Base-by-base conservation (phyloP, 441 rosid species). In the Rhodomyrtus psidioides region DNA sequence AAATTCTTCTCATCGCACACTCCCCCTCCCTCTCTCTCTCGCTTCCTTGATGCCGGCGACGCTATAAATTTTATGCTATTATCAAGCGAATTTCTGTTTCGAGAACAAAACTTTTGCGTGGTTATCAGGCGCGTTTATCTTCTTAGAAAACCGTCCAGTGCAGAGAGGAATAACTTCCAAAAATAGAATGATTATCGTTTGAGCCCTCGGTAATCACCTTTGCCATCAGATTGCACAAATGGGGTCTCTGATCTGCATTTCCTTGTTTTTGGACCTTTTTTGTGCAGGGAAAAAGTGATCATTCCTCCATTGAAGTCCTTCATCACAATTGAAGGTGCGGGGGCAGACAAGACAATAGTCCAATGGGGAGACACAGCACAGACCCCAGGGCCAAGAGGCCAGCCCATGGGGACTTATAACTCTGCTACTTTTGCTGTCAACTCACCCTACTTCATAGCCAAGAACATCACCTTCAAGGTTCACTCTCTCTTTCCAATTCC, bases 291-390 rank as follows among this genome's bases (percentile, higher is more conserved):
- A 87, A 97, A 97, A 85, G 99, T 97, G 34, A 94, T n/a, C 65
- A 94, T 97, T 88, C 94, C 99, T 1, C 92, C 92, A 87, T 89
- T 95, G 88, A 97, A 97, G 88, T 93, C 98, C 53, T 97, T 90
- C 91, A 90, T 96, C 91, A 95, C 99, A 28, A 92, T 97, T 83
- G 90, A 95, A 92, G 99, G 99, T 86, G 98, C 93, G 55, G 99
- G 99, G 86, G 99, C 99, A 81, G 98, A 95, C 51, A 94, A 91
- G 82, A 97, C 99, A 57, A 93, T 90, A 9, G 96, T 97, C 59
- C 91, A 97, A 90, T 96, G 99, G 99, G 99, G 99, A 84, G 99
- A 97, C 92, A 97, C 96, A 2, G 99, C 99, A 85, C 95, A 96
- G 89, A 97, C 95, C 21, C 95, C 89, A 6, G 99, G 96, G 9